phyloP scores from a whole-genome alignment of 2,329 filamentous ascomycete species.

The Phaeosphaeriaceae sp. region DNA sequence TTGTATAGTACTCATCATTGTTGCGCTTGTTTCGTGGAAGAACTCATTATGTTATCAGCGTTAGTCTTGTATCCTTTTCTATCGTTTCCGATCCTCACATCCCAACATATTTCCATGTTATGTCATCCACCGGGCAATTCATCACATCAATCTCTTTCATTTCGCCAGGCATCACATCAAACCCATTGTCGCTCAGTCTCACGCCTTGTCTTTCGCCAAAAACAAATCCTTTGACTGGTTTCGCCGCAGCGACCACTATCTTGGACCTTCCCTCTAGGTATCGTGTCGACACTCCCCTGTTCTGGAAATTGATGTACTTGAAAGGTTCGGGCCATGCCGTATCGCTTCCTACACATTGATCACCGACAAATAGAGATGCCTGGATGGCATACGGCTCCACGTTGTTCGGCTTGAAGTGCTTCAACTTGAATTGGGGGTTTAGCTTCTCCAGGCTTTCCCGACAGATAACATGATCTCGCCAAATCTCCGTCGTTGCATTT shows the following conservation, averaged over 20 bases:
- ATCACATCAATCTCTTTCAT: constrained; percentile 20
- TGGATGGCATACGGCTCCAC: constrained; percentile 61
- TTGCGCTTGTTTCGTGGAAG: background rate
- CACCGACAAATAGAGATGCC: constrained; percentile 58
- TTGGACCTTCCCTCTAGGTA: constrained; percentile 41
- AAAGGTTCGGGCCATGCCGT: constrained; percentile 66
- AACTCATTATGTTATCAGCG: too few species aligned
- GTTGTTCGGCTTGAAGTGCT: constrained; percentile 12
- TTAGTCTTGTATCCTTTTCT: background rate
- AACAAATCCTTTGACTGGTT: constrained; percentile 64
- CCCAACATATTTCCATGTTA: constrained; percentile 31
- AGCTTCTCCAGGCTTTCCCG: background rate
- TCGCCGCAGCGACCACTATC: constrained; percentile 54
- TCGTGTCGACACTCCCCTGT: constrained; percentile 52
- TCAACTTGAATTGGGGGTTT: constrained; percentile 46
- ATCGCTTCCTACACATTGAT: constrained; percentile 57
- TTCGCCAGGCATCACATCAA: constrained; percentile 18
- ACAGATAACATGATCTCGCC: constrained; percentile 41
- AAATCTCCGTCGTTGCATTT: constrained; percentile 62
- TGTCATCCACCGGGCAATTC: constrained; percentile 7
- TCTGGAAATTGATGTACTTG: constrained; percentile 62
- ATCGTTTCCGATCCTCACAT: constrained; percentile 11
- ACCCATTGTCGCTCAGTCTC: constrained; percentile 35
- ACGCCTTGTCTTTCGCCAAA: constrained; percentile 45
- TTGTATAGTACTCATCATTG: background rate